Evolutionary conservation across 352 stramenopile genomes (phyloP), one percentile per base, ranked within the genome.

Genomic region (Phytophthora fragariaefolia): DNA sequence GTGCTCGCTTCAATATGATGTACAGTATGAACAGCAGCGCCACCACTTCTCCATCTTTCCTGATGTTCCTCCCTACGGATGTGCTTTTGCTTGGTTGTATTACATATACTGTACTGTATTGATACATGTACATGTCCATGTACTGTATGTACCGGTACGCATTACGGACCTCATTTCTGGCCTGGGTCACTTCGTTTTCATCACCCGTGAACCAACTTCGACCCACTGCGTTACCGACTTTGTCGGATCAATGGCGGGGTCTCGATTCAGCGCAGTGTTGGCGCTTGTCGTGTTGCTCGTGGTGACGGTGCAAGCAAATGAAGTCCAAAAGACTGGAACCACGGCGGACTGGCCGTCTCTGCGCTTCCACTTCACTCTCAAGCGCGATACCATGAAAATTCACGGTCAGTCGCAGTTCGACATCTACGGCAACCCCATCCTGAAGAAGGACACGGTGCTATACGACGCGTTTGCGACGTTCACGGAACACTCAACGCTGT

Each of bases 311-410:
- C 43, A 63, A 7, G 43, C 22, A 4, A 15, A n/a, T n/a, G 17
- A 13, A 32, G 28, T 12, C 43, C 56, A 48, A 38, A 48, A 28
- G n/a, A 27, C 20, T 7, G 38, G 28, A 34, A 9, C 9, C 12
- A 5, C 12, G 12, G 36, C 20, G 22, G 43, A 60, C 12, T 70
- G 63, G 42, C 68, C 69, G n/a, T 70, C 64, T 1, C 52, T 83
- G 7, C 59, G 52, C 0, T 54, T 83, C 24, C 55, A 71, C 10
- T 69, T 80, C 51, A 74, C 50, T 0, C 34, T 76, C 51, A 79
- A 80, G 53, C 69, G 69, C 8, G 23, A 17, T 20, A 54, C 64
- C 18, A 80, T 81, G 76, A 22, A 51, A 40, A 32, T 80, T 1
- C 43, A 71, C 27, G 69, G 66, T 2, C 46, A 66, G 10, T 63